These are phyloP conservation scores for Elsinoe fawcettii DNA, from an alignment of 2,329 filamentous ascomycete species.

Conservation along the genomic window DNA sequence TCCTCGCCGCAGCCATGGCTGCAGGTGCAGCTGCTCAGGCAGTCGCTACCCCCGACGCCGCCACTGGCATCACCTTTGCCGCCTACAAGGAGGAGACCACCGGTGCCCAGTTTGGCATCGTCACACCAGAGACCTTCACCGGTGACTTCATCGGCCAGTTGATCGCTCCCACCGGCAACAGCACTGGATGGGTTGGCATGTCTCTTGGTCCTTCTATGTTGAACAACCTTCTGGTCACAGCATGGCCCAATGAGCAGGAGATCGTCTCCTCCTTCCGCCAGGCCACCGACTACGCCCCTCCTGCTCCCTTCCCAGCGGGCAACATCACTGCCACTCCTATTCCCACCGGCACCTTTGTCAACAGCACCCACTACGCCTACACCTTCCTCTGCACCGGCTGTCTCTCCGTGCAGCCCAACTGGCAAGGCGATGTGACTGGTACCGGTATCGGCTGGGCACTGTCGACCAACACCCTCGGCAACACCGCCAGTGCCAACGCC, in stretches of 20 bases:
- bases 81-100: constrained; percentile 33
- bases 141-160: constrained; percentile 51
- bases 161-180: constrained; percentile 38
- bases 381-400: constrained; percentile 45
- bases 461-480: constrained; percentile 11
- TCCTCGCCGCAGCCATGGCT: constrained; percentile 15
- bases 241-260: constrained; percentile 42
- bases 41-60: constrained; percentile 34
- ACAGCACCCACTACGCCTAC: constrained; percentile 46
- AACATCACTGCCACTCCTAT: constrained; percentile 39
- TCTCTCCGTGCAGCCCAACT: constrained; percentile 21
- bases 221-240: constrained; percentile 41
- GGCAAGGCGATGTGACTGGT: constrained; percentile 12
- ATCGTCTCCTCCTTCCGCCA: constrained; percentile 41
- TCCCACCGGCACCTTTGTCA: constrained; percentile 45
- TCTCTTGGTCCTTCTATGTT: constrained; percentile 43
- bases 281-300: constrained; percentile 41
- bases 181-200: constrained; percentile 44
- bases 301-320: constrained; percentile 37
- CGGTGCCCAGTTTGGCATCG: constrained; percentile 44
- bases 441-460: constrained; percentile 19
- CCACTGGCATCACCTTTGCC: constrained; percentile 42
- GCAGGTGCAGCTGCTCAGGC: constrained; percentile 16
- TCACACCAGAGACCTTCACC: constrained; percentile 41
- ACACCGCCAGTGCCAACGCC: constrained; percentile 6